phyloP scores from a whole-genome alignment of 306 rosid genomes.

The Vachellia collinsii region DNA sequence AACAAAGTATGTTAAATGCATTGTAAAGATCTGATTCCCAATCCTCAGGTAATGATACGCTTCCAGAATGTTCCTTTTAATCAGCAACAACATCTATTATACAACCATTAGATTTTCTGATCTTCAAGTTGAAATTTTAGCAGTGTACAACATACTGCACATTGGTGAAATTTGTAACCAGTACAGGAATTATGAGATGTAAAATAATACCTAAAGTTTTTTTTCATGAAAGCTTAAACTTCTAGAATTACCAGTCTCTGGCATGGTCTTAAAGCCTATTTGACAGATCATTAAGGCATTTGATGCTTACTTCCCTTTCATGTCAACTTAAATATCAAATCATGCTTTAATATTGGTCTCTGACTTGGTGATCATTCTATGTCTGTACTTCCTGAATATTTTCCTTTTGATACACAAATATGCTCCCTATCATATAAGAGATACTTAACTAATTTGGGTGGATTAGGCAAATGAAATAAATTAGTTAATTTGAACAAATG shows the following conservation, averaged over 20 bases:
- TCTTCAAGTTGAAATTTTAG: constrained; percentile 1
- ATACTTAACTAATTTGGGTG: no score
- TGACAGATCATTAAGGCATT: neutral
- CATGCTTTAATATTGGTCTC: neutral
- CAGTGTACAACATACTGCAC: neutral
- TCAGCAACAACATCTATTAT: neutral
- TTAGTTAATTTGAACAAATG: no score
- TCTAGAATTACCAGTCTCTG: neutral
- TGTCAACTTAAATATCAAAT: neutral
- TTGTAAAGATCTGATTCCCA: constrained; percentile 1
- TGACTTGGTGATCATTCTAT: neutral
- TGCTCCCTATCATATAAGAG: no score
- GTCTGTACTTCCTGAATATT: neutral
- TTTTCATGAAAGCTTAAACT: constrained; percentile 9
- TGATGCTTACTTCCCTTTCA: neutral
- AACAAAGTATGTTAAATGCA: constrained; percentile 16
- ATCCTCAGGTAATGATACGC: neutral
- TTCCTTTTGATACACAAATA: neutral
- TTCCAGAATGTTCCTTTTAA: neutral
- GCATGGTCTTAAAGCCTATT: neutral
- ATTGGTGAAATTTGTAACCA: neutral
- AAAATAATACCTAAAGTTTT: neutral
- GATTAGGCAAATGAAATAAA: no score
- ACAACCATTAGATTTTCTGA: neutral
- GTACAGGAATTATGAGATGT: neutral